phyloP scores from a whole-genome alignment of 176 grass and related monocot species.

The Phoenix dactylifera region DNA sequence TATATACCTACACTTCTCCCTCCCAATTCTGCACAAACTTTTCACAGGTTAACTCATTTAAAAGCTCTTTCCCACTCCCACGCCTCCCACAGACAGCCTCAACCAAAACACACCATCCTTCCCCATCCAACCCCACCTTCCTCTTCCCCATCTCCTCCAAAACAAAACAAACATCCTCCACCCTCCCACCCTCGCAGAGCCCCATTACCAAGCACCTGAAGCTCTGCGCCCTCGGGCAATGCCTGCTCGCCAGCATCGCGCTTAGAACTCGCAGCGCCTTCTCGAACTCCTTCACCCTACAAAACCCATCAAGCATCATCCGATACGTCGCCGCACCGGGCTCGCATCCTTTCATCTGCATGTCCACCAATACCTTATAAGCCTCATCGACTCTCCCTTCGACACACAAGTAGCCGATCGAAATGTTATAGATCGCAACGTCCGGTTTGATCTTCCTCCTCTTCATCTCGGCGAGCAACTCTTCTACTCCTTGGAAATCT shows the following conservation, averaged over 20 bases:
- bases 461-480: slow-evolving; percentile 47
- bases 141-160: slow-evolving; percentile 45
- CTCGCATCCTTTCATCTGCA: slow-evolving; percentile 46
- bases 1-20: too few relatives aligned
- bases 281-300: slow-evolving; percentile 30
- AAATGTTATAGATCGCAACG: slow-evolving; percentile 41
- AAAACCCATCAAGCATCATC: slow-evolving; percentile 51
- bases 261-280: slow-evolving; percentile 38
- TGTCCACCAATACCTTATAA: slow-evolving; percentile 50
- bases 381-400: slow-evolving; percentile 37
- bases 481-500: slow-evolving; percentile 23
- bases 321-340: slow-evolving; percentile 45
- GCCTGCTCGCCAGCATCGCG: slow-evolving; percentile 52
- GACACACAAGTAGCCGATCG: slow-evolving; percentile 51
- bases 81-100: too few relatives aligned
- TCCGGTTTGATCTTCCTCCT: slow-evolving; percentile 44
- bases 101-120: too few relatives aligned
- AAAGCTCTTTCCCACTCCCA: too few relatives aligned
- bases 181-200: slow-evolving; percentile 23
- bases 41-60: too few relatives aligned
- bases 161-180: slow-evolving; percentile 43
- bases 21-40: too few relatives aligned
- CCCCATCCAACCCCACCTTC: slow-evolving; percentile 8
- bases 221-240: slow-evolving; percentile 29
- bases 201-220: slow-evolving; percentile 20